These are phyloP conservation scores for Mycena floridula DNA, from an alignment of 768 basidiomycete species.

Conservation along the genomic window DNA sequence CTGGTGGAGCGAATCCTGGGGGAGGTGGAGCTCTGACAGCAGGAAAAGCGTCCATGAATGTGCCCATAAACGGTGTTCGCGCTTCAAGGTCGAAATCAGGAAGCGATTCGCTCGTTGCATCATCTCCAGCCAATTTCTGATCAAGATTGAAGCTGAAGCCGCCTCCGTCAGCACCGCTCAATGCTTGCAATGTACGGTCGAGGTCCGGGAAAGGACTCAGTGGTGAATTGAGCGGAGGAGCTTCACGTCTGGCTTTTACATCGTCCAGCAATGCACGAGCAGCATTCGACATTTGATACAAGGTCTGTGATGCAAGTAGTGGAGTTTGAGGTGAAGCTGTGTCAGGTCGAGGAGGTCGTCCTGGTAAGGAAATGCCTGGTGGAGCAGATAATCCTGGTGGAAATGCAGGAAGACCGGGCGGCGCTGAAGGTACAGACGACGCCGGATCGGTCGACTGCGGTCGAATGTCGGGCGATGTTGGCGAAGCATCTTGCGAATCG, in stretches of 20 bases:
- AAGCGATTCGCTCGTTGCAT: constrained; percentile 31
- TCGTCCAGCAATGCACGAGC: constrained; percentile 83
- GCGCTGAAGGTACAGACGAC: constrained; percentile 31
- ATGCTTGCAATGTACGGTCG: constrained; percentile 72
- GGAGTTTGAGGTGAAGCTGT: constrained; percentile 47
- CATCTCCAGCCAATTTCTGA: constrained; percentile 58
- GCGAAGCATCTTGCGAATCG: constrained; percentile 36
- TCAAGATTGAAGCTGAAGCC: constrained; percentile 77
- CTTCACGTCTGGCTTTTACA: constrained; percentile 69
- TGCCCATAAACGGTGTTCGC: constrained; percentile 53
- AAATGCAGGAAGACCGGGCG: constrained; percentile 35
- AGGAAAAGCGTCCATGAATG: constrained; percentile 69
- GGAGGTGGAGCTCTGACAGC: constrained; percentile 49
- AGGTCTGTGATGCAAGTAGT: constrained; percentile 47
- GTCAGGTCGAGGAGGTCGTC: constrained; percentile 41
- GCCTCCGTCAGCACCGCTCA: constrained; percentile 56
- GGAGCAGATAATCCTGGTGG: constrained; percentile 53
- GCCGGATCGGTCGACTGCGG: constrained; percentile 34
- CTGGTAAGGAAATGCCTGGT: constrained; percentile 58
- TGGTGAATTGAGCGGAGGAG: constrained; percentile 30
- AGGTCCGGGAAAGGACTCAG: constrained; percentile 83
- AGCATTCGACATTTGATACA: constrained; percentile 84
- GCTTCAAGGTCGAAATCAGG: constrained; percentile 48
- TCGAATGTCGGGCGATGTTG: constrained; percentile 29
- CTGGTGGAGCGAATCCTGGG: constrained; percentile 34